A percentile compares a stretch with the other conserved stretches of the same genome.
Evolutionary conservation across 2,329 filamentous ascomycete species (phyloP).

Genomic region (Colletotrichum somersetense): DNA sequence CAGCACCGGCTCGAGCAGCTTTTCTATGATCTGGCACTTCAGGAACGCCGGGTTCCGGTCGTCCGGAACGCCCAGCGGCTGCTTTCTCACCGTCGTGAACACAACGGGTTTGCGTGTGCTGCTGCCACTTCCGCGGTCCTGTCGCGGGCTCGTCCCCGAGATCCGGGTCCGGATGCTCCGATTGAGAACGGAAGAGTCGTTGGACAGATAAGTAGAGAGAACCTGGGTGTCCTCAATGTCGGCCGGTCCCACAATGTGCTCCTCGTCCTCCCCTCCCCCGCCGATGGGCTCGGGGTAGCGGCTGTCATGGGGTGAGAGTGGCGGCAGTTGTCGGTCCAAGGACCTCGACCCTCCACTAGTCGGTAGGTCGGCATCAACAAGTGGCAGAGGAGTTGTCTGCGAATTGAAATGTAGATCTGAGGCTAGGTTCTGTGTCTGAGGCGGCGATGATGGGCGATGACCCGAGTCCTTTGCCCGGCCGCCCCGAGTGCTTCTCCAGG

Average conservation of each 20-base stretch:
- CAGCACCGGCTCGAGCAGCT: slow-evolving; percentile 67
- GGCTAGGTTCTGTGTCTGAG: slow-evolving; percentile 4
- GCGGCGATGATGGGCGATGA: neutral
- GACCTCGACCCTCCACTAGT: neutral
- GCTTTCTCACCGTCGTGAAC: slow-evolving; percentile 61
- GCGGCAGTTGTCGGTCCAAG: neutral
- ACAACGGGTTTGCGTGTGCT: slow-evolving; percentile 53
- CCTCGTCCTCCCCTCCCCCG: slow-evolving; percentile 53
- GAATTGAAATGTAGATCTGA: neutral
- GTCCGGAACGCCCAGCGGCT: slow-evolving; percentile 58
- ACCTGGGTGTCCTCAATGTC: slow-evolving; percentile 71
- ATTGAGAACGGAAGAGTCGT: slow-evolving; percentile 27
- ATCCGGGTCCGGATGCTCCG: slow-evolving; percentile 30
- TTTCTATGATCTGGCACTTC: slow-evolving; percentile 69
- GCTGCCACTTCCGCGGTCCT: slow-evolving; percentile 10
- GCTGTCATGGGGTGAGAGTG: neutral
- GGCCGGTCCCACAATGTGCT: slow-evolving; percentile 71
- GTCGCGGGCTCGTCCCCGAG: slow-evolving; percentile 31
- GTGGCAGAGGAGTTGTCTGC: neutral
- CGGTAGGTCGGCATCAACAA: slow-evolving; percentile 47
- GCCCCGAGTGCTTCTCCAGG: slow-evolving; percentile 17
- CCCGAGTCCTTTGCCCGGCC: slow-evolving; percentile 20
- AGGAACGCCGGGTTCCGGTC: slow-evolving; percentile 55
- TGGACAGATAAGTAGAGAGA: slow-evolving; percentile 58
- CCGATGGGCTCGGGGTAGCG: slow-evolving; percentile 34